These are phyloP conservation scores for Fusarium sp. DNA, from an alignment of 2,329 filamentous ascomycete genomes.

Conservation along the genomic window DNA sequence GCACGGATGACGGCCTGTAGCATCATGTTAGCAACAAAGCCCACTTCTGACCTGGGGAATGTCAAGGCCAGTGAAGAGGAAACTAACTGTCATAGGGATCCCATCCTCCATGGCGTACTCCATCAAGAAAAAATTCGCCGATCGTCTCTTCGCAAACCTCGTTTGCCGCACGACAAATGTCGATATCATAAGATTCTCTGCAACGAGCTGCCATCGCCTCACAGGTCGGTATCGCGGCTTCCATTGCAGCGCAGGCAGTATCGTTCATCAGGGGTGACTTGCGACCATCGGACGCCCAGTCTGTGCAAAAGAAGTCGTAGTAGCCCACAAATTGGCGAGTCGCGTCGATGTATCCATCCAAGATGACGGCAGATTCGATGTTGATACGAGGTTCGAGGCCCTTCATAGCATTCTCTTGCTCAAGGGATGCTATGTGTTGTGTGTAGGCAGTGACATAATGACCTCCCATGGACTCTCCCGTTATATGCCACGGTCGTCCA, in stretches of 20 bases:
- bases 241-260: slow-evolving; percentile 14
- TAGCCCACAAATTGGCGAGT: slow-evolving; percentile 25
- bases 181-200: slow-evolving; percentile 4
- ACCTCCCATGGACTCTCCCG: slow-evolving; percentile 34
- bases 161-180: slow-evolving; percentile 17
- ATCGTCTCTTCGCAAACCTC: slow-evolving; percentile 18
- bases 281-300: slow-evolving; percentile 17
- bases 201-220: slow-evolving; percentile 6
- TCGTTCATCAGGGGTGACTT: slow-evolving; percentile 23
- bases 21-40: not conserved
- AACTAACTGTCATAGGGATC: slow-evolving; percentile 28
- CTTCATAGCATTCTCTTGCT: not conserved
- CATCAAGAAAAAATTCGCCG: slow-evolving; percentile 20
- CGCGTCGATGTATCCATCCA: slow-evolving; percentile 32
- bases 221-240: slow-evolving; percentile 26
- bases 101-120: slow-evolving; percentile 15
- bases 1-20: not conserved
- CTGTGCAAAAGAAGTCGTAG: slow-evolving; percentile 27
- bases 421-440: slow-evolving; percentile 9
- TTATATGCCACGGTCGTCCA: slow-evolving; percentile 29
- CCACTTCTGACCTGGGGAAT: not conserved
- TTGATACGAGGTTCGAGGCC: not conserved
- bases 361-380: slow-evolving; percentile 20
- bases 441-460: slow-evolving; percentile 35
- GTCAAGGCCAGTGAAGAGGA: no score